Base-by-base conservation (phyloP, 106 monocot genomes). In the Alisma plantagoaquatica region DNA sequence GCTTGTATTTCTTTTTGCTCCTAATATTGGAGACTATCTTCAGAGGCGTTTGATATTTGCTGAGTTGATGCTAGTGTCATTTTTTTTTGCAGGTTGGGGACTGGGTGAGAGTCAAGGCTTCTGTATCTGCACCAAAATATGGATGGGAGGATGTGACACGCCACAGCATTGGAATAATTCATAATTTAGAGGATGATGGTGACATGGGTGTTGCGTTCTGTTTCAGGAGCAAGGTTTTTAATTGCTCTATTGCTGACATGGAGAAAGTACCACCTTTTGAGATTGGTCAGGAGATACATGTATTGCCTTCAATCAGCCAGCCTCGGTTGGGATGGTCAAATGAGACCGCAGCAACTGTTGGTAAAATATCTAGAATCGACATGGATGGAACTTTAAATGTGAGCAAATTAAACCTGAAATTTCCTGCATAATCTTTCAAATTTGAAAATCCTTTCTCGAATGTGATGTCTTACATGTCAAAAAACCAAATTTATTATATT, bases 331-430 rank as follows among this genome's bases (percentile, higher is more conserved):
- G 98, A 45, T 98, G 98, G 98, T 90, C 81, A 24, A 80, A 79
- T 60, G 98, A 98, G 75, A 82, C 98, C 33, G 76, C 90, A 31
- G 98, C 98, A 21, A 89, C 79, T 41, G 72, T 76, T 56, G 98
- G 98, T 28, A 74, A 65, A 27, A 80, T 98, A 54, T 55, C 76
- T 33, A 74, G 85, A 54, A 75, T 98, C 47, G 90, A 90, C 66
- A 90, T 98, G 98, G 98, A 98, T 79, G 98, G 98, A 45, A 90
- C 98, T n/a, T 50, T 98, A 20, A 98, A 98, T 67, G 90, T 90
- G 53, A 70, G 82, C 27, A 17, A 38, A n/a, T n/a, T n/a, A n/a
- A n/a, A n/a, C n/a, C n/a, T n/a, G n/a, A n/a, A n/a, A n/a, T n/a
- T n/a, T n/a, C n/a, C n/a, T n/a, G n/a, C n/a, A n/a, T n/a, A n/a